These are phyloP conservation scores for Fomitopsis betulina DNA, from an alignment of 1,284 basidiomycete genomes.

Conservation along the genomic window DNA sequence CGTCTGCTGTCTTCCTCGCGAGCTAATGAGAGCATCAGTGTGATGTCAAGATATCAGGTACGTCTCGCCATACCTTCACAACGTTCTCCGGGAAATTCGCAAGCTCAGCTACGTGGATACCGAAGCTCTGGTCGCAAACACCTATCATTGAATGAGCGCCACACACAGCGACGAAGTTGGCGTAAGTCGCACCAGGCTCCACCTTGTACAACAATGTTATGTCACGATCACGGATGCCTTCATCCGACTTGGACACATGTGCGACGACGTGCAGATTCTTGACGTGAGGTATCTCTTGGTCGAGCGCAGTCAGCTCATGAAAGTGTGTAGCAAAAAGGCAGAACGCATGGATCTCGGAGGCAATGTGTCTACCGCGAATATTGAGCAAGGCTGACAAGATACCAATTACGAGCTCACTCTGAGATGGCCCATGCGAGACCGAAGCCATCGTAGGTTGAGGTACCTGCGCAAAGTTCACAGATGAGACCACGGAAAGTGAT, in stretches of 20 bases:
- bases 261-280: constrained; percentile 97
- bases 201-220: constrained; percentile 97
- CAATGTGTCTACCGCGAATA: constrained; percentile 71
- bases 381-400: background rate
- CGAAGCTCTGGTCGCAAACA: constrained; percentile 94
- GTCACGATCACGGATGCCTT: constrained; percentile 68
- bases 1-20: constrained; percentile 93
- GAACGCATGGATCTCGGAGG: constrained; percentile 86
- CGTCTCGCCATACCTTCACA: constrained; percentile 58
- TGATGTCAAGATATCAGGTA: background rate
- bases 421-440: constrained; percentile 99
- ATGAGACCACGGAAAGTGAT: background rate
- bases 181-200: constrained; percentile 68
- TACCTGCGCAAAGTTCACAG: constrained; percentile 45
- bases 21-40: constrained; percentile 44
- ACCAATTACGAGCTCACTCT: constrained; percentile 50
- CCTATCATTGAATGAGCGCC: constrained; percentile 33
- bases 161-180: background rate
- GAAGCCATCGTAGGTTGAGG: constrained; percentile 98
- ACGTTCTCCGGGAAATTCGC: constrained; percentile 96
- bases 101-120: constrained; percentile 96
- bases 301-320: constrained; percentile 92
- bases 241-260: constrained; percentile 68
- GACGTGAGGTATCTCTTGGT: constrained; percentile 83
- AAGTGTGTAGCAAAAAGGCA: constrained; percentile 98